These are phyloP conservation scores for Leccinum rimulosum DNA, from an alignment of 768 basidiomycete genomes.

Conservation along the genomic window DNA sequence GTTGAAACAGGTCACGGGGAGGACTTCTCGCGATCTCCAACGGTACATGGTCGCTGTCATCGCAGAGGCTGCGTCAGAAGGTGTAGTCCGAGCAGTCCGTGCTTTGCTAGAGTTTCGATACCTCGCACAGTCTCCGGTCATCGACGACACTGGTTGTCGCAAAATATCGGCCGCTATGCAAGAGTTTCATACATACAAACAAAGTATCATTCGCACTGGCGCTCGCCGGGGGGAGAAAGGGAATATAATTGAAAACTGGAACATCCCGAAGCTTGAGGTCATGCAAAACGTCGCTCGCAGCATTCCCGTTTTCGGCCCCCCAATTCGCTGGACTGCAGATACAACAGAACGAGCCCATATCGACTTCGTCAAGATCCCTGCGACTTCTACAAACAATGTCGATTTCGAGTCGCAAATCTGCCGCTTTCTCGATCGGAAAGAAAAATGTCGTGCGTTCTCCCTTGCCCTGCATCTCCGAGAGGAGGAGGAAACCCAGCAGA, in stretches of 20 bases:
- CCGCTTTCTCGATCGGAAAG: neutral
- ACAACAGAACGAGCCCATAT: slow-evolving; percentile 32
- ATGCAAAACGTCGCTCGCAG: slow-evolving; percentile 33
- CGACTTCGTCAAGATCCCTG: slow-evolving; percentile 32
- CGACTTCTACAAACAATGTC: slow-evolving; percentile 27
- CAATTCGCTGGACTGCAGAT: slow-evolving; percentile 38
- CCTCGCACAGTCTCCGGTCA: neutral
- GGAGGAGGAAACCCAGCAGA: neutral
- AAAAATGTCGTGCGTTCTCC: slow-evolving; percentile 7
- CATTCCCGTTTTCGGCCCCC: slow-evolving; percentile 28
- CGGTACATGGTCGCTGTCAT: neutral
- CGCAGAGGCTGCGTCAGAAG: neutral
- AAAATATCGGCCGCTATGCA: neutral
- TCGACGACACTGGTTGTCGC: neutral
- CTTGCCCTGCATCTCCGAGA: neutral
- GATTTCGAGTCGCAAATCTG: slow-evolving; percentile 37
- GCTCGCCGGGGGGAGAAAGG: slow-evolving; percentile 21
- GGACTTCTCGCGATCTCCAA: neutral
- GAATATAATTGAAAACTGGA: slow-evolving; percentile 31
- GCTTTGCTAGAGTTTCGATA: neutral
- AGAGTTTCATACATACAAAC: neutral
- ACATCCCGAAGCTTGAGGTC: slow-evolving; percentile 43
- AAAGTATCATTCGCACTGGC: neutral
- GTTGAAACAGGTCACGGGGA: neutral
- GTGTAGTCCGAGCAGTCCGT: neutral